Base-by-base conservation (phyloP, 1,139 yeast genomes). In the Taphrina confusa region DNA sequence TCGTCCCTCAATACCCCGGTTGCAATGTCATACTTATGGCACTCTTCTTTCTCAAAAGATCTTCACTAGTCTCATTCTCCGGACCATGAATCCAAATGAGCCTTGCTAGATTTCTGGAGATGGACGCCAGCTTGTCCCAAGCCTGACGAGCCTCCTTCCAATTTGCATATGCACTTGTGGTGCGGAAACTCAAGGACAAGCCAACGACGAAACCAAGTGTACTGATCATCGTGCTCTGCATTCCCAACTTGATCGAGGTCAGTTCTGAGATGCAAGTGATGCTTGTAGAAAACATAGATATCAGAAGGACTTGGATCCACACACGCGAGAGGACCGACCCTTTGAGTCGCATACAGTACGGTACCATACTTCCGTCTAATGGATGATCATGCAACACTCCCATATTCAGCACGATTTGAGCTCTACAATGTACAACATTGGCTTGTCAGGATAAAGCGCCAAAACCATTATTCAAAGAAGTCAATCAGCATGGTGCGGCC, bases 121-220 rank as follows among this genome's bases (percentile, higher is more conserved):
- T 52, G n/a, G 40, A 16, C 4, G 45, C 28, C 23, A 52, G 39
- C 30, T 31, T 28, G 45, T 52, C 57, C 57, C 57, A 52, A 9
- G 57, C 57, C 11, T 31, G 39, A 11, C 66, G 57, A 12, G 65
- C 65, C 36, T 64, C 66, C 42, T 62, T 60, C 61, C 63, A 64
- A 20, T 65, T 56, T 39, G 61, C 64, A 42, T 64, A 64, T 12
- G 65, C 65, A 2, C 65, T 62, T 49, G 61, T 61, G 45, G 64
- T 56, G 4, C 66, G 55, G 28, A 64, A 63, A 8, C 65, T 62
- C 11, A 64, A 59, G 8, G 65, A 39, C 30, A 64, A 54, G 31
- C 64, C 60, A 39, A 65, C 64, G 39, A 64, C 64, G 59, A 64
- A 64, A 44, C 64, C 66, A 25, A 64, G 62, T 30, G 62, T 52